Conservation (phyloP, 768 basidiomycete species). For the Tubosaeta sp. region DNA sequence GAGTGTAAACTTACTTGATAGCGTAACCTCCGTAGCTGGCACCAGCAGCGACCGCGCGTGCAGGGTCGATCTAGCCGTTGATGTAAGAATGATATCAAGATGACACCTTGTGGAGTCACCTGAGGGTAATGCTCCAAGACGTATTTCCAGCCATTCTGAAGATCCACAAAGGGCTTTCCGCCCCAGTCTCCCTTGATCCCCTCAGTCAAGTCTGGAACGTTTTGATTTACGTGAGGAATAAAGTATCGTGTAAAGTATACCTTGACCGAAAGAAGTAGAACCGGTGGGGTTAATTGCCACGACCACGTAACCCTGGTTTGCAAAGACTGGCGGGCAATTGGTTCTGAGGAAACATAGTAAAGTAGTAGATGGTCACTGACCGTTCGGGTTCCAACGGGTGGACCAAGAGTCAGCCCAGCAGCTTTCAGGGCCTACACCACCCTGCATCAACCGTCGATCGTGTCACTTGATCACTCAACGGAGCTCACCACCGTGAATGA, state of each 20-base stretch:
- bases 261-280: slow-evolving; percentile 89
- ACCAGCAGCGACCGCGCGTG: slow-evolving; percentile 72
- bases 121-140: slow-evolving; percentile 65
- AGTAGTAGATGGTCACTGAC: slow-evolving; percentile 30
- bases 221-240: slow-evolving; percentile 1
- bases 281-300: slow-evolving; percentile 92
- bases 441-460: background rate
- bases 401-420: slow-evolving; percentile 93
- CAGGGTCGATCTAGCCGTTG: slow-evolving; percentile 53
- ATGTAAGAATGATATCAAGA: background rate
- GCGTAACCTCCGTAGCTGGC: slow-evolving; percentile 87
- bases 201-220: slow-evolving; percentile 63
- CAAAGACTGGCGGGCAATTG: slow-evolving; percentile 51
- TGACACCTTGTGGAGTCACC: slow-evolving; percentile 31
- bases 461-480: background rate
- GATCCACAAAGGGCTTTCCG: slow-evolving; percentile 78
- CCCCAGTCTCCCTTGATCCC: slow-evolving; percentile 81
- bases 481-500: slow-evolving; percentile 71
- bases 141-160: slow-evolving; percentile 72
- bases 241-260: slow-evolving; percentile 30
- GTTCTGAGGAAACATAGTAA: background rate
- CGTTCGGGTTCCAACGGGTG: slow-evolving; percentile 88
- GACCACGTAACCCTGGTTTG: slow-evolving; percentile 85
- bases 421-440: slow-evolving; percentile 57
- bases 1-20: slow-evolving; percentile 58